Conservation (phyloP, 2,329 filamentous ascomycete genomes). For the Fusarium coffeatum region DNA sequence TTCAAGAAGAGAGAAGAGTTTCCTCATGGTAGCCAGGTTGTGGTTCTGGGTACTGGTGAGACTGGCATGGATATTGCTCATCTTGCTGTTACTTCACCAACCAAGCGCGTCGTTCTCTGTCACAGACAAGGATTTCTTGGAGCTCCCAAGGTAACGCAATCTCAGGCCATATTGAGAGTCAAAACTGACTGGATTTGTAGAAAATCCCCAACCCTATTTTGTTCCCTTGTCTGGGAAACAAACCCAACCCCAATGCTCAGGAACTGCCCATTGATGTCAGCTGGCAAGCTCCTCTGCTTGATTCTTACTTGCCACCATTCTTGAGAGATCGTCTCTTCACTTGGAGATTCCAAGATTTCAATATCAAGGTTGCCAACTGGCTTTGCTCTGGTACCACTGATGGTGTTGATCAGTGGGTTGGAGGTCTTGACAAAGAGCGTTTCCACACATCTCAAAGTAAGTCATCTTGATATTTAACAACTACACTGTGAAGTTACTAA, state of each 20-base stretch:
- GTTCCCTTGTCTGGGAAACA: background rate
- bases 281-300: background rate
- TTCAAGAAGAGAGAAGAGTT: background rate
- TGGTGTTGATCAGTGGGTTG: background rate
- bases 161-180: rapidly evolving
- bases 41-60: background rate
- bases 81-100: constrained; percentile 56
- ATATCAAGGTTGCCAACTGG: background rate
- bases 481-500: background rate
- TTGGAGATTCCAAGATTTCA: background rate
- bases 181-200: background rate
- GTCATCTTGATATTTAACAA: background rate
- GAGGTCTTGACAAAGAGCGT: constrained; percentile 15
- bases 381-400: constrained; percentile 5
- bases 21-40: background rate
- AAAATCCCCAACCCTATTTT: background rate
- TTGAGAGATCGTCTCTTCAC: background rate
- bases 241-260: background rate
- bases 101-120: constrained; percentile 48
- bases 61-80: constrained; percentile 29
- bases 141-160: background rate
- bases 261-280: background rate
- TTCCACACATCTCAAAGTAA: background rate
- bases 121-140: background rate
- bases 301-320: background rate